phyloP scores from a whole-genome alignment of 1,139 yeast genomes.

The Debaryomycetaceae sp. region DNA sequence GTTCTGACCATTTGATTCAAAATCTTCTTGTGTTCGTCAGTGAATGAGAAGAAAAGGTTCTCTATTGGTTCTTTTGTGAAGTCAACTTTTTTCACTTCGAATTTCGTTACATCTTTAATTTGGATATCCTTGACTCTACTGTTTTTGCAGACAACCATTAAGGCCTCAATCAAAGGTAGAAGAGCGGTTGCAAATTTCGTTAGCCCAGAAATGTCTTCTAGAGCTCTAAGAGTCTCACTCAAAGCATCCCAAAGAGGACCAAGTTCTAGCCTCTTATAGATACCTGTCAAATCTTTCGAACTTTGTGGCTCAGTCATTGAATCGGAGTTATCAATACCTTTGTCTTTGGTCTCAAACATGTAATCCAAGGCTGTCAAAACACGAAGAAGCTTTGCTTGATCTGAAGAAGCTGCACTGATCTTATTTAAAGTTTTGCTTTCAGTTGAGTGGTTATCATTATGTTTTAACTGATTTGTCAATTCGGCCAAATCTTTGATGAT shows the following conservation, averaged over 20 bases:
- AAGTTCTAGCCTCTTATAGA: constrained; percentile 66
- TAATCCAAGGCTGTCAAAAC: constrained; percentile 88
- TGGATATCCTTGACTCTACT: constrained; percentile 67
- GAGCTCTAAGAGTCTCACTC: constrained; percentile 66
- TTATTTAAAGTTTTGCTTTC: constrained; percentile 56
- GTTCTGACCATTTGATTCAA: constrained; percentile 89
- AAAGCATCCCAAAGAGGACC: constrained; percentile 86
- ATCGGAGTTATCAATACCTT: constrained; percentile 6
- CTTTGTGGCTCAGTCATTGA: constrained; percentile 19
- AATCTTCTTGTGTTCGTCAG: constrained; percentile 86
- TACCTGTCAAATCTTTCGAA: constrained; percentile 48
- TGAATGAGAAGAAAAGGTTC: constrained; percentile 76
- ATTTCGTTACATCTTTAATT: constrained; percentile 56
- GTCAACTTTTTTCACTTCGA: constrained; percentile 59
- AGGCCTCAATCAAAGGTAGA: constrained; percentile 83
- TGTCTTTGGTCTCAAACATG: constrained; percentile 52
- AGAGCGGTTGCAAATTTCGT: constrained; percentile 76
- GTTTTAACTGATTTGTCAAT: constrained; percentile 46
- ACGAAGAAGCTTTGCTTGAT: constrained; percentile 81
- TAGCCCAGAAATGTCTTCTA: constrained; percentile 48
- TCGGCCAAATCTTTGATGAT: constrained; percentile 56
- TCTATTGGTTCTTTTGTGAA: constrained; percentile 77
- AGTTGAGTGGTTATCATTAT: constrained; percentile 40
- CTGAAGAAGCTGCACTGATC: constrained; percentile 80
- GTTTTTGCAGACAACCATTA: constrained; percentile 94